Base-by-base conservation (phyloP, 2,329 filamentous ascomycete genomes). In the Aureobasidium sp. region DNA sequence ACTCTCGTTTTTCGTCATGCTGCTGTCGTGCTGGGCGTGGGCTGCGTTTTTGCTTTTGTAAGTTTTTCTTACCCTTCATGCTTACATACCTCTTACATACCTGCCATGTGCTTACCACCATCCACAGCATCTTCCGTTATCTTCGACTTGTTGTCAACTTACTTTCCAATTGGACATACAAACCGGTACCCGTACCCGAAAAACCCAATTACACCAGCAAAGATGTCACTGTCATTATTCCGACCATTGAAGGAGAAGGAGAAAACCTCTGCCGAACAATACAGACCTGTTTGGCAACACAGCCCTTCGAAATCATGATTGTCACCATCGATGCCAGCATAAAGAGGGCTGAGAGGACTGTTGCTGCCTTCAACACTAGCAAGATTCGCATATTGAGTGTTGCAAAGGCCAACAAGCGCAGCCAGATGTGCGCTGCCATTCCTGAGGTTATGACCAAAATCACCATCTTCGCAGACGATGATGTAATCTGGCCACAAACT, bases 221-320 rank as follows among this genome's bases (percentile, higher is more conserved):
- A 67, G 90, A 97, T 83, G 91, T 96, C 69, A 96, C 93, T 6
- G 91, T 97, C 66, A 90, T 97, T 68, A 89, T 97, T 64, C 93
- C 93, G 8, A 95, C 92, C 11, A 91, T 97, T 66, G 90, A 95
- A 71, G 90, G 91, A 64, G 86, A 86, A 65, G 91, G 93, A 63
- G 86, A 91, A 68, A 90, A 95, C 71, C 81, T 97, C 64, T 86
- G 87, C 59, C 85, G 88, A 63, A 96, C 91, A 21, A 82, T 97
- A 44, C 81, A 87, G 71, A 91, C 88, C 69, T 91, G 90, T 66
- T 78, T 92, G 54, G 83, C 83, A 27, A 88, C 87, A 69, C 77
- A 84, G 62, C 88, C 89, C 1, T 81, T 79, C 62, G 85, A 90
- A 74, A 75, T 97, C 63, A 87, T 97, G 55, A 80, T 97, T 61